Base-by-base conservation (phyloP, 495 filamentous ascomycete species). In the Penicillium parvum region DNA sequence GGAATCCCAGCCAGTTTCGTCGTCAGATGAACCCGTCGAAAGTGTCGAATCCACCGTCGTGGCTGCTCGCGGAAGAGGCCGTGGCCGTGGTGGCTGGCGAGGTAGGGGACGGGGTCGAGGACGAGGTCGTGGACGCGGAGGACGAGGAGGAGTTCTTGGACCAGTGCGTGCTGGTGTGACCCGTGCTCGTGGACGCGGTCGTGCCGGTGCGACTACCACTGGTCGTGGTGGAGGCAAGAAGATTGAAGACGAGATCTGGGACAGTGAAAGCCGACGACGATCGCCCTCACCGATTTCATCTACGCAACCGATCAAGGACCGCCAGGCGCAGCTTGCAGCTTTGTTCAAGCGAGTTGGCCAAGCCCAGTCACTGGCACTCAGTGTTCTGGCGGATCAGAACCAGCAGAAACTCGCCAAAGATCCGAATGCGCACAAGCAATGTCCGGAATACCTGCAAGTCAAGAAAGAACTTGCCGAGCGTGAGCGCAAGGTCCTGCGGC, bases 271-370 rank as follows among this genome's bases (percentile, higher is more conserved):
- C 25, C 43, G 64, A 19, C 53, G 60, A 14, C 70, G 60, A 14
- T 62, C 68, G 7, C 66, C 64, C 3, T 64, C 61, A 5, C 70
- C 66, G 4, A 62, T 49, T 42, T 57, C 61, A 6, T 43, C 45
- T 7, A 63, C 64, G 3, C 60, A 67, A 34, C 65, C 54, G 15
- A 57, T 74, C 7, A 65, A 65, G 20, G 49, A 60, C 18, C 66
- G 70, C 4, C 69, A 72, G 45, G 66, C 62, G 3, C 63, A 71
- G 41, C 23, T 78, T 22, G 62, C 67, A 22, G 51, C 56, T 10
- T 45, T 65, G 1, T 74, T 75, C 45, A 72, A 68, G 50, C 63
- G 61, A 23, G 53, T 74, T 17, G 70, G 65, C 27, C 55, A 61
- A 9, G 63, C 61, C 0, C 70, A 74, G 39, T 58, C 64, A 32